phyloP scores from a whole-genome alignment of 2,329 filamentous ascomycete species.

The Chaetomiaceae sp. region DNA sequence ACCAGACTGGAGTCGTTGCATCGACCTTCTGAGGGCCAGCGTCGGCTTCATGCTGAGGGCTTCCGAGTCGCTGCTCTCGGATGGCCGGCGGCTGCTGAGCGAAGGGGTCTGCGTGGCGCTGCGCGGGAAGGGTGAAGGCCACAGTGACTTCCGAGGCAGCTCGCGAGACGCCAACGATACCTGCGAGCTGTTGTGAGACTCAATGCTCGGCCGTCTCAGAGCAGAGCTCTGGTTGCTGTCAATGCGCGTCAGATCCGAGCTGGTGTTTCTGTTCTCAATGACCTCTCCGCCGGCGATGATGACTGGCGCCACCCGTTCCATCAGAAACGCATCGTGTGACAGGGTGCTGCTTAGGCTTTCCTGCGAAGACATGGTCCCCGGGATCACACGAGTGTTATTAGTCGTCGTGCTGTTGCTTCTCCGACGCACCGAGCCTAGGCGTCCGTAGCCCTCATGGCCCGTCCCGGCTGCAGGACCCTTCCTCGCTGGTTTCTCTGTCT shows the following conservation, averaged over 20 bases:
- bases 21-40: conserved; percentile 49
- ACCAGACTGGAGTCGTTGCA: conserved; percentile 44
- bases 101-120: conserved; percentile 23
- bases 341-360: conserved; percentile 42
- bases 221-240: conserved; percentile 46
- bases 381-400: conserved; percentile 39
- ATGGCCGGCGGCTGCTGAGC: conserved; percentile 38
- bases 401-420: conserved; percentile 56
- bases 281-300: conserved; percentile 60
- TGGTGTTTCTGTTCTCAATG: conserved; percentile 53
- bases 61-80: conserved; percentile 53
- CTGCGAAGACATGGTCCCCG: conserved; percentile 42
- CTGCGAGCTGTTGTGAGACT: conserved; percentile 38
- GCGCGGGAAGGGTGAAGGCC: conserved; percentile 49
- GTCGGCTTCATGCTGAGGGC: conserved; percentile 42
- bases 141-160: conserved; percentile 39
- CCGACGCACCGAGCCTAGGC: conserved; percentile 54
- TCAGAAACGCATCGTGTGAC: conserved; percentile 50
- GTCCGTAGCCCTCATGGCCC: conserved; percentile 81
- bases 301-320: conserved; percentile 58
- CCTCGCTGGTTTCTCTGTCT: conserved; percentile 51
- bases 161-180: conserved; percentile 37
- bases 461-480: conserved; percentile 89
- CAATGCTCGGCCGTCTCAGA: conserved; percentile 36
- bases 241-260: conserved; percentile 41